These are phyloP conservation scores for Apiospora malaysiana DNA, from an alignment of 2,329 filamentous ascomycete genomes.

Conservation along the genomic window DNA sequence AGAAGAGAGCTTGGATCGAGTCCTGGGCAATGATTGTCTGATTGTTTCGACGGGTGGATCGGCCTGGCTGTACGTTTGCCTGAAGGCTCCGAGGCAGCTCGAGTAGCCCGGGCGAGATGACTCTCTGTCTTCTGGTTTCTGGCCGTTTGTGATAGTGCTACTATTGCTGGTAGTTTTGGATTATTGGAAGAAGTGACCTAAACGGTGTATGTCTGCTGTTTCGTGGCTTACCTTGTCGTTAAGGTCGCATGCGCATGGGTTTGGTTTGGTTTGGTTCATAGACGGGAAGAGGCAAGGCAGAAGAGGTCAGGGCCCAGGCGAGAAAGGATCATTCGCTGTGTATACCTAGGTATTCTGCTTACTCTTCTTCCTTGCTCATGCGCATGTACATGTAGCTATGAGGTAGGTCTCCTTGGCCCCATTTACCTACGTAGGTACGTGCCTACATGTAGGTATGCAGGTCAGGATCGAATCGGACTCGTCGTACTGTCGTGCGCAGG, in stretches of 20 bases:
- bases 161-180: no score
- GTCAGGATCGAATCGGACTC: not conserved
- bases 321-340: not conserved
- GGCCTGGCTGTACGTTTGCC: not conserved
- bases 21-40: not conserved
- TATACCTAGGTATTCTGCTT: not conserved
- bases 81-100: not conserved
- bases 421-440: not conserved
- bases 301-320: not conserved
- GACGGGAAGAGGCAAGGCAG: not conserved
- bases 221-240: not conserved
- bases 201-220: not conserved
- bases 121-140: not conserved
- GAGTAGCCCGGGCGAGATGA: not conserved
- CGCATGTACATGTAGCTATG: not conserved
- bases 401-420: not conserved
- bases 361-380: not conserved
- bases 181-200: not conserved
- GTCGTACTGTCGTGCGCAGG: not conserved
- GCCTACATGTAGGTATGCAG: no score
- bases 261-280: not conserved
- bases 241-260: not conserved
- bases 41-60: not conserved
- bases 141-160: not conserved
- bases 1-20: not conserved